These are phyloP conservation scores for Fusarium luffae DNA, from an alignment of 2,329 filamentous ascomycete species.

Conservation along the genomic window DNA sequence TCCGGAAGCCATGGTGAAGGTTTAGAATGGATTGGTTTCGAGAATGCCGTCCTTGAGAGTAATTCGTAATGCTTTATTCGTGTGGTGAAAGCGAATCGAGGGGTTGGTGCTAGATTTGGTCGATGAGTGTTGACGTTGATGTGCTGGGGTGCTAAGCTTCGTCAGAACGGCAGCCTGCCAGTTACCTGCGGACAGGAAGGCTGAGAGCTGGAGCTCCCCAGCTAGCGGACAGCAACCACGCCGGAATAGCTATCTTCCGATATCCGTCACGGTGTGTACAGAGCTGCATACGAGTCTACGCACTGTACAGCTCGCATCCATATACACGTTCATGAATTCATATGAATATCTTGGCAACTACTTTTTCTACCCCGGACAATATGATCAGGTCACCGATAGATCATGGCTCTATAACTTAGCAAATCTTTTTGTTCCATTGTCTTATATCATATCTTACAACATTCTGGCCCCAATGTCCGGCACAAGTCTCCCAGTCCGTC, in stretches of 20 bases:
- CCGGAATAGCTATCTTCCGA: slow-evolving; percentile 49
- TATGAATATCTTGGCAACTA: not conserved
- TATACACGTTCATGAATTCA: not conserved
- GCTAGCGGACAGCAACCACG: slow-evolving; percentile 15
- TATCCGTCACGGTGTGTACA: slow-evolving; percentile 19
- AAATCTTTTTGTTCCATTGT: not conserved
- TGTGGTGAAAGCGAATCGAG: slow-evolving; percentile 26
- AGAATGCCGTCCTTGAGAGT: not conserved
- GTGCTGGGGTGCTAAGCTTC: slow-evolving; percentile 50
- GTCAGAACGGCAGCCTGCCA: slow-evolving; percentile 55
- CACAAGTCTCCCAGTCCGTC: not conserved
- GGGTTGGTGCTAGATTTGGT: slow-evolving; percentile 31
- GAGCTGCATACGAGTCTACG: not conserved
- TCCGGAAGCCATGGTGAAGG: slow-evolving; percentile 79
- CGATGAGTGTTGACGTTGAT: slow-evolving; percentile 42
- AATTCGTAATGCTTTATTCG: slow-evolving; percentile 10
- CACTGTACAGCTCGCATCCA: not conserved
- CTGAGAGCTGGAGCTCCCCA: slow-evolving; percentile 48
- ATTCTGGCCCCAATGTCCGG: not conserved
- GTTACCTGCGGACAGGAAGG: slow-evolving; percentile 44
- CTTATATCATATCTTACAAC: not conserved
- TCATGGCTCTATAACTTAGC: not conserved
- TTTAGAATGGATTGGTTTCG: not conserved
- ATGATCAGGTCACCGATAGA: not conserved
- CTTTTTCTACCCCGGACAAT: not conserved